These are phyloP conservation scores for Dothidotthia symphoricarpi DNA, from an alignment of 2,329 filamentous ascomycete species.

Conservation along the genomic window DNA sequence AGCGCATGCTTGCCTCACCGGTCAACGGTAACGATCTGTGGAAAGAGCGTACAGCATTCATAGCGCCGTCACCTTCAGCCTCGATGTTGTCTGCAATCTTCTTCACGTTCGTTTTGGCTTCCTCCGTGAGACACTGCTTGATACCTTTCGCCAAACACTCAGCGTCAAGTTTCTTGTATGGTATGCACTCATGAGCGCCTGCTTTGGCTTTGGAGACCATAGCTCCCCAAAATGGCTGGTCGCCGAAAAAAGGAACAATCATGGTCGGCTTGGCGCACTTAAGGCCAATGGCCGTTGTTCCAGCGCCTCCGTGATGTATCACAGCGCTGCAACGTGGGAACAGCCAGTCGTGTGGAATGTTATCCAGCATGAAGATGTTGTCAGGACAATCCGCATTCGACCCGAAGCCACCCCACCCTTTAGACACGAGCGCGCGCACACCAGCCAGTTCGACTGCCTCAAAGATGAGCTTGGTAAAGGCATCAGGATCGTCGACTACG, in stretches of 20 bases:
- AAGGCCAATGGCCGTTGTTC: constrained; percentile 71
- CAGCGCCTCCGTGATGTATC: constrained; percentile 75
- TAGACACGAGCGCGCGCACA: constrained; percentile 69
- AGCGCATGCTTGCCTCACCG: constrained; percentile 55
- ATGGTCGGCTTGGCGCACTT: constrained; percentile 71
- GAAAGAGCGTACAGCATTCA: constrained; percentile 67
- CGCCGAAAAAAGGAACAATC: constrained; percentile 77
- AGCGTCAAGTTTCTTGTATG: constrained; percentile 64
- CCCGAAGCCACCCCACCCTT: constrained; percentile 73
- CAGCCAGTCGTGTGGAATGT: constrained; percentile 75
- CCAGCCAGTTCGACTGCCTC: constrained; percentile 64
- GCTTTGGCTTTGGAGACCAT: constrained; percentile 65
- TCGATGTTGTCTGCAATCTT: constrained; percentile 63
- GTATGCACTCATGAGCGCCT: constrained; percentile 62
- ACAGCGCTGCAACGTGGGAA: constrained; percentile 66
- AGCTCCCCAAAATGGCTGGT: constrained; percentile 75
- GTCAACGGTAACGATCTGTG: constrained; percentile 58
- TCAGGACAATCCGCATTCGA: constrained; percentile 52
- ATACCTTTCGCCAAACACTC: constrained; percentile 70
- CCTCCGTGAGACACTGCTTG: constrained; percentile 62
- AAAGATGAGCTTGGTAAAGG: constrained; percentile 69
- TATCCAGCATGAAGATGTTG: constrained; percentile 69
- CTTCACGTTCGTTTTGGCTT: constrained; percentile 58
- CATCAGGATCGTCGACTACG: constrained; percentile 69
- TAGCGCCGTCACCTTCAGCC: constrained; percentile 63